Evolutionary conservation across 371 early-diverging fungal genomes (phyloP).

Genomic region (Zopfochytrium polystomum): DNA sequence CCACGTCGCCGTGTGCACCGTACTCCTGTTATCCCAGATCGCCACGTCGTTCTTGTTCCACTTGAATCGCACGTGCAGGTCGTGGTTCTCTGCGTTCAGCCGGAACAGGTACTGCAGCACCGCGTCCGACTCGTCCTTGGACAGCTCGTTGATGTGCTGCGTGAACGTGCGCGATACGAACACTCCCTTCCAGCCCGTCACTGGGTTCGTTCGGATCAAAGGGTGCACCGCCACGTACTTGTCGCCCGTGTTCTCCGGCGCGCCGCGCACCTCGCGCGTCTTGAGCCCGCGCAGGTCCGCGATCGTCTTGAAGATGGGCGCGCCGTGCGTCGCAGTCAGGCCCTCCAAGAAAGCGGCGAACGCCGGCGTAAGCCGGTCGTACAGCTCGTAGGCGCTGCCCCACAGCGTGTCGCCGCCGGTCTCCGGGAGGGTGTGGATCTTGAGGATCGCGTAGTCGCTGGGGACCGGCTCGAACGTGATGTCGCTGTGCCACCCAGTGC

Average conservation of each 20-base stretch:
- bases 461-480: slow-evolving; percentile 61
- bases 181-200: slow-evolving; percentile 63
- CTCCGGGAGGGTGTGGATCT: slow-evolving; percentile 50
- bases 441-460: slow-evolving; percentile 52
- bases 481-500: too few species aligned
- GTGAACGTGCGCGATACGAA: slow-evolving; percentile 62
- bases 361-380: slow-evolving; percentile 55
- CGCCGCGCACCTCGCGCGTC: too few species aligned
- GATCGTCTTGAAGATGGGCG: slow-evolving; percentile 21
- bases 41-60: slow-evolving; percentile 62
- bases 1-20: slow-evolving; percentile 10
- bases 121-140: too few species aligned
- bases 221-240: slow-evolving; percentile 43
- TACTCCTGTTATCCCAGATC: slow-evolving; percentile 63
- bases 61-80: slow-evolving; percentile 62
- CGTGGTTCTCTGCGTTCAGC: slow-evolving; percentile 49
- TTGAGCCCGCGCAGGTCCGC: too few species aligned
- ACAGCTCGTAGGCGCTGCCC: slow-evolving; percentile 48
- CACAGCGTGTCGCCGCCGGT: slow-evolving; percentile 46
- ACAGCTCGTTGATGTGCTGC: too few species aligned
- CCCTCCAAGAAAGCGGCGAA: slow-evolving; percentile 53
- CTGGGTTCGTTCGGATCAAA: slow-evolving; percentile 61
- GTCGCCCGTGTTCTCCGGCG: too few species aligned
- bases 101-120: slow-evolving; percentile 54
- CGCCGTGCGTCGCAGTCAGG: slow-evolving; percentile 59